A percentile compares a stretch with the other conserved stretches of the same genome.
phyloP scores from a whole-genome alignment of 2,329 filamentous ascomycete genomes.

The Hymenoscyphus linearis region DNA sequence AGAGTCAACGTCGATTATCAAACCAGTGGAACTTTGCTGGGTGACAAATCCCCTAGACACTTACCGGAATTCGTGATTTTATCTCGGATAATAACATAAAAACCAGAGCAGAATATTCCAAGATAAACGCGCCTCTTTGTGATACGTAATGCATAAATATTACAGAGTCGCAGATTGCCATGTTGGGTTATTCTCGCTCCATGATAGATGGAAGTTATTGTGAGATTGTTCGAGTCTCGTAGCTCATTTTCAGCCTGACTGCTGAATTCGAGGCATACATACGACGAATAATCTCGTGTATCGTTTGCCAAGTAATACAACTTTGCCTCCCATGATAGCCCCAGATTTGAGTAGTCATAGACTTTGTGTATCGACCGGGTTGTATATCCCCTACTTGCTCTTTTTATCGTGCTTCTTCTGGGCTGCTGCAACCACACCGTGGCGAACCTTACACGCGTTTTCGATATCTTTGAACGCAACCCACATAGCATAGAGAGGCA shows the following conservation, averaged over 20 bases:
- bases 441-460: slow-evolving; percentile 44
- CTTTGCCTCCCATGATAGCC: not conserved
- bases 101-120: not conserved
- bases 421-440: slow-evolving; percentile 21
- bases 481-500: slow-evolving; percentile 55
- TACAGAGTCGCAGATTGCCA: not conserved
- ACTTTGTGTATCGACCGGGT: not conserved
- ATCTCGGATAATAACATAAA: not conserved
- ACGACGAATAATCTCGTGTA: not conserved
- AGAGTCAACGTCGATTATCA: not conserved
- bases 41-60: not conserved
- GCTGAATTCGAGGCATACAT: not conserved
- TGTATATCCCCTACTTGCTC: not conserved
- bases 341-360: not conserved
- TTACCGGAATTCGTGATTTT: not conserved
- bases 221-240: not conserved
- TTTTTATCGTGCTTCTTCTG: slow-evolving; percentile 33
- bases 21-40: not conserved
- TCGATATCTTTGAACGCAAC: slow-evolving; percentile 50
- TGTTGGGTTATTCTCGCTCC: not conserved
- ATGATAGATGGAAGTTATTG: not conserved
- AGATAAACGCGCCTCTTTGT: not conserved
- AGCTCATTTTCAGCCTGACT: not conserved
- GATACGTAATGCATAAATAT: not conserved
- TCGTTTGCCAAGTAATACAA: not conserved